Percentiles rank a stretch among this genome's conserved stretches.
Conservation (phyloP, 73 alveolate genomes). For the Tetrahymena elliotti region DNA sequence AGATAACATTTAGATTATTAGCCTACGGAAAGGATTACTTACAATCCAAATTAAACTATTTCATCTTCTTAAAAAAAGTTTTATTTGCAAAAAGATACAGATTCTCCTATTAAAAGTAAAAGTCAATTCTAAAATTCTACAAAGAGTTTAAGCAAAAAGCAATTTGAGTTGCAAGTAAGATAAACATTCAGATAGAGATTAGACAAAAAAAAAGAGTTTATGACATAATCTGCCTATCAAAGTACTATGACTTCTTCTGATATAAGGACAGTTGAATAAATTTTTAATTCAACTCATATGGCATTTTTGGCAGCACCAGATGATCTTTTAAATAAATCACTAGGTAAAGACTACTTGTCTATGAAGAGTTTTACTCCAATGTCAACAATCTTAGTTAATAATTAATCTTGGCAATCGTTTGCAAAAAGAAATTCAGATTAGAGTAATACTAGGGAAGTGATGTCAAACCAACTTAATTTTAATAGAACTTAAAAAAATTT, state of each 20-base stretch:
- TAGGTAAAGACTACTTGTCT: background rate
- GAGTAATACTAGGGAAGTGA: background rate
- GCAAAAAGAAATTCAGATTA: background rate
- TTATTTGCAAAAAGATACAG: background rate
- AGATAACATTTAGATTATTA: background rate
- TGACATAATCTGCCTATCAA: background rate
- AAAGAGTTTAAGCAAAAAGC: background rate
- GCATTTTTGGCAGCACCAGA: background rate
- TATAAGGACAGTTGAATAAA: background rate
- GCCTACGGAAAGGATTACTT: background rate
- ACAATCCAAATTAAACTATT: background rate
- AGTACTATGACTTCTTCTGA: background rate
- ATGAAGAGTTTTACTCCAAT: background rate
- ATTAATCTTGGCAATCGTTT: background rate
- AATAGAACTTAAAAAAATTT: background rate
- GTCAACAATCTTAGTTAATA: background rate
- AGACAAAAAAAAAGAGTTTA: background rate
- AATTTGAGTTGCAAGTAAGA: background rate
- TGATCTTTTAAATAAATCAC: background rate
- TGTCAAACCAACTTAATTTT: background rate
- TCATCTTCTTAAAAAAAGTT: background rate
- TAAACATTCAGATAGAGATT: background rate
- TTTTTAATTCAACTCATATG: background rate
- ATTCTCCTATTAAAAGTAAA: background rate
- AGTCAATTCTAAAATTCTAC: background rate